Conservation (phyloP, 495 filamentous ascomycete genomes). For the Tuber melanosporum region DNA sequence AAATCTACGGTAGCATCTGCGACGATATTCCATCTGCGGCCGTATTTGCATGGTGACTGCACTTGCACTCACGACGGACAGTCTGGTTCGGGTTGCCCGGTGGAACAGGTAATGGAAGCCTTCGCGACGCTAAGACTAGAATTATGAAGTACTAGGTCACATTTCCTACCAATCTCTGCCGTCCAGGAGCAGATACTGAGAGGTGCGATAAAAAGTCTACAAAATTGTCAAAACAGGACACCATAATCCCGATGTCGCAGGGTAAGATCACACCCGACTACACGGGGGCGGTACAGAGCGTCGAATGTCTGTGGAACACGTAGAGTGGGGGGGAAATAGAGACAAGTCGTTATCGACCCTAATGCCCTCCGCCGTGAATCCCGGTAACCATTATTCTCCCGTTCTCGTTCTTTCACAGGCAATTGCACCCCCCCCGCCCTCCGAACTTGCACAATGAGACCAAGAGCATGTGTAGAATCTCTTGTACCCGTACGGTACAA, state of each 20-base stretch:
- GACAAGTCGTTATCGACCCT: neutral
- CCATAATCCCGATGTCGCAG: neutral
- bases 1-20: neutral
- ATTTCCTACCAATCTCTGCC: neutral
- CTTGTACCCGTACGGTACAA: neutral
- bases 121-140: neutral
- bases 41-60: neutral
- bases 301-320: slow-evolving; percentile 6
- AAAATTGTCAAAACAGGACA: neutral
- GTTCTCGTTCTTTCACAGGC: neutral
- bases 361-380: neutral
- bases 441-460: neutral
- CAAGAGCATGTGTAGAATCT: neutral
- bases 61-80: neutral
- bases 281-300: slow-evolving; percentile 3
- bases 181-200: neutral
- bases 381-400: neutral
- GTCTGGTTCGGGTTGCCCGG: neutral
- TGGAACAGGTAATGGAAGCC: neutral
- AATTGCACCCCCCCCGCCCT: neutral
- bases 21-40: neutral
- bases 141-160: neutral
- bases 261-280: neutral
- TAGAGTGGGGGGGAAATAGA: neutral
- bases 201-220: neutral